Percentiles rank a stretch among this genome's conserved stretches.
phyloP scores from a whole-genome alignment of 164 flowering plant genomes.

The Houttuynia cordata region DNA sequence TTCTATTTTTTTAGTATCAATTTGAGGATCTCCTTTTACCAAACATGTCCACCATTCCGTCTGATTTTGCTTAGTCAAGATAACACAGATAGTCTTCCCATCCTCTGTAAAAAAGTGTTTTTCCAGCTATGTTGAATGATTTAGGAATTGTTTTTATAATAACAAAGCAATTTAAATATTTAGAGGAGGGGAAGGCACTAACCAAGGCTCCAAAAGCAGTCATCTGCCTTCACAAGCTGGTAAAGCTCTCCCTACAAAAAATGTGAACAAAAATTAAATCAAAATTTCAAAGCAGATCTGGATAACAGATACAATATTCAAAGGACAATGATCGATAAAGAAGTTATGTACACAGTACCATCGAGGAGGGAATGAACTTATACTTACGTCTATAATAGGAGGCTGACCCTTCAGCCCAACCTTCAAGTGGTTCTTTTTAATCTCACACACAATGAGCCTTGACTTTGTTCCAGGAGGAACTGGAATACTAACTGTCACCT shows the following conservation, averaged over 20 bases:
- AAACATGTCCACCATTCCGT: conserved; percentile 94
- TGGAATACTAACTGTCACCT: conserved; percentile 54
- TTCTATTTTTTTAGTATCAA: conserved; percentile 88
- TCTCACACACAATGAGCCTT: conserved; percentile 58
- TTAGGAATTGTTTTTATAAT: neutral
- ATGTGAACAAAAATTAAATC: neutral
- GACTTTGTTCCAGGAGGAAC: conserved; percentile 81
- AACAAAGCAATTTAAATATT: neutral
- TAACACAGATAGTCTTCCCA: conserved; percentile 48
- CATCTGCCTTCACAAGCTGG: conserved; percentile 64
- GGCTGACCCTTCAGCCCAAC: conserved; percentile 87
- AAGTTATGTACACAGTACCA: neutral
- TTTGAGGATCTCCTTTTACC: conserved; percentile 83
- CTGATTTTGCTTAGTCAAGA: conserved; percentile 68
- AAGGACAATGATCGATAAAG: too few species aligned
- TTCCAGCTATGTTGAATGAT: neutral
- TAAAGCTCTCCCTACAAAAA: conserved; percentile 61
- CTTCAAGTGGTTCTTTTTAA: conserved; percentile 71
- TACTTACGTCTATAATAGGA: conserved; percentile 72
- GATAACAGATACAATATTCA: too few species aligned
- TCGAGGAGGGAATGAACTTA: neutral
- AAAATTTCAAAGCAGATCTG: neutral
- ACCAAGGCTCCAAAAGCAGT: conserved; percentile 91
- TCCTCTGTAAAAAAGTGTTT: conserved; percentile 49
- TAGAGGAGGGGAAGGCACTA: neutral